phyloP scores from a whole-genome alignment of 164 flowering plant species.

The Stephania cephalantha region DNA sequence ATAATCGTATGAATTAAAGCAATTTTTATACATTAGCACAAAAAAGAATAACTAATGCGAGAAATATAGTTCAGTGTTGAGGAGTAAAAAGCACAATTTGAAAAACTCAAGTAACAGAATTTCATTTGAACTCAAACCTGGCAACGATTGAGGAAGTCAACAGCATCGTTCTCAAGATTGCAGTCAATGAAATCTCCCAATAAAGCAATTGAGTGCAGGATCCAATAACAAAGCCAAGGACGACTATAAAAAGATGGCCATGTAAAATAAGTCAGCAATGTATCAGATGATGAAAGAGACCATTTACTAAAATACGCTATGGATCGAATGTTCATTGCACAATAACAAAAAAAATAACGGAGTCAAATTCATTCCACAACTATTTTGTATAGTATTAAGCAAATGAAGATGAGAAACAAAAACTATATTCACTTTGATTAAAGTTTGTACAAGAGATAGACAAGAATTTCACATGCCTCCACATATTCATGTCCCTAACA shows the following conservation, averaged over 20 bases:
- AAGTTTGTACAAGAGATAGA: neutral
- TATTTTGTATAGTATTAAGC: neutral
- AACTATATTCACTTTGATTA: neutral
- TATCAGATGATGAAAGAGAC: neutral
- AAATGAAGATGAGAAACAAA: neutral
- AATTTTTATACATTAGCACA: neutral
- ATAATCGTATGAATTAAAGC: neutral
- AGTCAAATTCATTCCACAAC: neutral
- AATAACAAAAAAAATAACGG: neutral
- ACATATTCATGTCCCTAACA: too few species aligned
- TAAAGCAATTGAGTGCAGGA: slow-evolving; percentile 75
- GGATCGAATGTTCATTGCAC: neutral
- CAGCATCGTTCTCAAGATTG: slow-evolving; percentile 42
- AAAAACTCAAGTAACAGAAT: too few species aligned
- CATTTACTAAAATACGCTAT: neutral
- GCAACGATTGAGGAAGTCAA: slow-evolving; percentile 81
- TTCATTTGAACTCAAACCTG: too few species aligned
- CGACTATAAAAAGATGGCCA: slow-evolving; percentile 44
- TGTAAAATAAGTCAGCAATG: neutral
- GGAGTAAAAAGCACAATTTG: neutral
- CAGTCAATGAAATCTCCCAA: slow-evolving; percentile 64
- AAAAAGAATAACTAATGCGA: neutral
- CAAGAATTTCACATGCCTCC: neutral
- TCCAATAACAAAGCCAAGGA: slow-evolving; percentile 98
- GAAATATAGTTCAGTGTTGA: neutral